phyloP scores from a whole-genome alignment of 345 rosid species.

The rapeseed (Brassica napus) region DNA sequence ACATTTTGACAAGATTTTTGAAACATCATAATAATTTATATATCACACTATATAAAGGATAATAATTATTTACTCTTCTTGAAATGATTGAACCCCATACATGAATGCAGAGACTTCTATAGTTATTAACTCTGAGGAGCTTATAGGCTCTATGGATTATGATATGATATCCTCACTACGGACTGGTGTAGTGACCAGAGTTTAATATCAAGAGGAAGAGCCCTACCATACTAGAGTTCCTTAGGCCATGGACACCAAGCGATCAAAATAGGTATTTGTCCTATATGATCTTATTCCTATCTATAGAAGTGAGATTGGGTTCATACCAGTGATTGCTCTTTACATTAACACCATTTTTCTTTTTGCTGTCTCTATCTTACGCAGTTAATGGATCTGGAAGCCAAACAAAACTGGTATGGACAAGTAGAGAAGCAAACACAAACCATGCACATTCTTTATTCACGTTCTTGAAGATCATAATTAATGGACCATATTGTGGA shows the following conservation, averaged over 20 bases:
- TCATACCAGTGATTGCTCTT: background rate
- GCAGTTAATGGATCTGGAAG: conserved; percentile 52
- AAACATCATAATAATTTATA: no score
- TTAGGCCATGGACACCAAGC: conserved; percentile 65
- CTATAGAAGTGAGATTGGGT: background rate
- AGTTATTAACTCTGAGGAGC: conserved; percentile 12
- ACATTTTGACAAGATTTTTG: no score
- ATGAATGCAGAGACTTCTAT: conserved; percentile 5
- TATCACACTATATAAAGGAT: no score
- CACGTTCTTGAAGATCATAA: conserved; percentile 5
- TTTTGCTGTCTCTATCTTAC: conserved; percentile 63
- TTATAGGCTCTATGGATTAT: conserved; percentile 45
- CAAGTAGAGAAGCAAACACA: conserved; percentile 43
- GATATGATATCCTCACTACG: conserved; percentile 46
- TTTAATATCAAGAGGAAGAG: conserved; percentile 54
- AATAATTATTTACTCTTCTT: conserved; percentile 40
- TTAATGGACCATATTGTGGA: background rate
- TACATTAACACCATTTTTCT: conserved; percentile 1
- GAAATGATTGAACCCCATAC: conserved; percentile 40
- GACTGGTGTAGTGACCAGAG: conserved; percentile 26
- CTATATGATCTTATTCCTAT: background rate
- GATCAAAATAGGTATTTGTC: conserved; percentile 54
- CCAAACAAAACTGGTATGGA: conserved; percentile 83
- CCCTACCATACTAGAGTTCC: conserved; percentile 71
- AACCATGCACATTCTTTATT: conserved; percentile 11